These are phyloP conservation scores for Penicillium chermesinum DNA, from an alignment of 495 filamentous ascomycete species.

Conservation along the genomic window DNA sequence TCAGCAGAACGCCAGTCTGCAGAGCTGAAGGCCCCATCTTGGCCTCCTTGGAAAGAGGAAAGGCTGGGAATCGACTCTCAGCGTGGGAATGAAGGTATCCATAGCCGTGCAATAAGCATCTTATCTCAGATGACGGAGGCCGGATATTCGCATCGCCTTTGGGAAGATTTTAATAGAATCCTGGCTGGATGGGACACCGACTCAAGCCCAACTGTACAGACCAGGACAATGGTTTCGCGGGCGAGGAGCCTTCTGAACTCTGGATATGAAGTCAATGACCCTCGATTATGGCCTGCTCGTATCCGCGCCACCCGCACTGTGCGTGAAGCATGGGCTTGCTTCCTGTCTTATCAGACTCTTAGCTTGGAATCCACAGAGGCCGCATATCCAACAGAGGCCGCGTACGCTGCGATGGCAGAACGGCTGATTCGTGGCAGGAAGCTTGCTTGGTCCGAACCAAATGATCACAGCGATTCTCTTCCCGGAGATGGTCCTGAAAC, in stretches of 20 bases:
- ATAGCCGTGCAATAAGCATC: constrained; percentile 53
- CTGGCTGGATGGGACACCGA: constrained; percentile 67
- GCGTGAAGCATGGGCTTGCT: constrained; percentile 69
- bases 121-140: constrained; percentile 58
- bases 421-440: constrained; percentile 48
- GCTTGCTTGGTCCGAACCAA: constrained; percentile 15
- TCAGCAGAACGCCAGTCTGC: constrained; percentile 53
- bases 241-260: constrained; percentile 15
- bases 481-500: constrained; percentile 61
- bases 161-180: constrained; percentile 54
- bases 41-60: constrained; percentile 70
- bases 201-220: constrained; percentile 65
- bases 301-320: constrained; percentile 62
- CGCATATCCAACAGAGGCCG: constrained; percentile 27
- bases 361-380: constrained; percentile 25
- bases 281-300: constrained; percentile 53
- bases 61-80: constrained; percentile 53
- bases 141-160: constrained; percentile 50
- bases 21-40: constrained; percentile 53
- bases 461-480: constrained; percentile 29
- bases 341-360: constrained; percentile 49
- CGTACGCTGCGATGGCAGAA: constrained; percentile 57
- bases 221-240: constrained; percentile 35
- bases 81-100: constrained; percentile 50
- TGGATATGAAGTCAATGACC: constrained; percentile 5